phyloP scores from a whole-genome alignment of 345 rosid genomes.

The Aquilaria sinensis region DNA sequence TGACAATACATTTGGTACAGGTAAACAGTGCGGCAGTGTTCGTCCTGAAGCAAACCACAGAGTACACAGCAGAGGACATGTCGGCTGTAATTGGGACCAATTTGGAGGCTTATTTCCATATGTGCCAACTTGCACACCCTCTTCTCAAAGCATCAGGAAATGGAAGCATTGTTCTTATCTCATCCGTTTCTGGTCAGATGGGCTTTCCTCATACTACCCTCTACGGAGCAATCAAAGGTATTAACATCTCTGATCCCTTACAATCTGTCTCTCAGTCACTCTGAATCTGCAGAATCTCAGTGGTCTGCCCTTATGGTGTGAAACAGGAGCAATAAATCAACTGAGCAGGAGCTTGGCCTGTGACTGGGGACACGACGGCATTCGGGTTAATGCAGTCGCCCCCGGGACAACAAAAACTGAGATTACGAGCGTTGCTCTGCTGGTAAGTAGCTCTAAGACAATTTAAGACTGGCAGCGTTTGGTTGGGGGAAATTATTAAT shows the following conservation, averaged over 20 bases:
- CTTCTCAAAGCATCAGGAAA: constrained; percentile 44
- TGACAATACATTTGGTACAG: constrained; percentile 16
- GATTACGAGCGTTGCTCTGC: constrained; percentile 35
- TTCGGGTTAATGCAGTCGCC: constrained; percentile 67
- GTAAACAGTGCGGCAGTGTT: constrained; percentile 69
- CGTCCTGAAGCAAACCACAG: constrained; percentile 49
- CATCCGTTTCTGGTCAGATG: constrained; percentile 55
- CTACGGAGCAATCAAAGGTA: too few species aligned
- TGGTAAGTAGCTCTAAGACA: too few species aligned
- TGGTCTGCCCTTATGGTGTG: constrained; percentile 3
- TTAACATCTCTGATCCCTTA: too few species aligned
- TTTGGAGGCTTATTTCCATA: constrained; percentile 62
- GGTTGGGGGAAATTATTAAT: too few species aligned
- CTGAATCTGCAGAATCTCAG: too few species aligned
- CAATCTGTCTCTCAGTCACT: too few species aligned
- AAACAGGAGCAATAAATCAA: constrained; percentile 54
- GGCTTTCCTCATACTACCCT: too few species aligned
- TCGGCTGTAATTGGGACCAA: constrained; percentile 51
- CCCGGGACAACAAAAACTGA: constrained; percentile 76
- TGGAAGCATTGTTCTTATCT: constrained; percentile 54
- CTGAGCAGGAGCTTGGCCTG: constrained; percentile 60
- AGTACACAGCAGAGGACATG: constrained; percentile 42
- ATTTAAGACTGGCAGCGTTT: not conserved
- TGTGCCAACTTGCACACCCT: constrained; percentile 64
- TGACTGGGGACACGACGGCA: constrained; percentile 75